Evolutionary conservation across 768 basidiomycete species (phyloP).

Genomic region (Rhizopogon vulgaris): DNA sequence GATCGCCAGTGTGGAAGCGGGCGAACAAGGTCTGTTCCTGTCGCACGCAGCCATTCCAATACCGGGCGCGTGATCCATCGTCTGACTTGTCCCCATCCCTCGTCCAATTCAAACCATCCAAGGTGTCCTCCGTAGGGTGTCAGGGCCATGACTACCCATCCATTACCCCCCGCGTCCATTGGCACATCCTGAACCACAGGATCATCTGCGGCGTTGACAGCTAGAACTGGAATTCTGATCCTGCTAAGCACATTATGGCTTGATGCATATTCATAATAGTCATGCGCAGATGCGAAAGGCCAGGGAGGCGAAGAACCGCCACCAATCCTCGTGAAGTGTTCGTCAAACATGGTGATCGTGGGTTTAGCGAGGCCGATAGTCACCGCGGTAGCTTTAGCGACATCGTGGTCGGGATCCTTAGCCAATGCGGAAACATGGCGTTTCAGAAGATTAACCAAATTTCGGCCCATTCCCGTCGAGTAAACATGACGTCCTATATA

Average conservation of each 20-base stretch:
- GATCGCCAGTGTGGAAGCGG: conserved; percentile 24
- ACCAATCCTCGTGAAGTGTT: conserved; percentile 57
- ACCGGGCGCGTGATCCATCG: conserved; percentile 72
- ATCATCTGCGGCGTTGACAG: conserved; percentile 72
- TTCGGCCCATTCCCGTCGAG: conserved; percentile 73
- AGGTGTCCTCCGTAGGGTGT: conserved; percentile 71
- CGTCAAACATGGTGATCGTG: conserved; percentile 53
- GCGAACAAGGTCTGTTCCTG: conserved; percentile 45
- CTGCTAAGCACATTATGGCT: conserved; percentile 54
- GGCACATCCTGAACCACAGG: conserved; percentile 66
- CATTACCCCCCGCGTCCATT: conserved; percentile 45
- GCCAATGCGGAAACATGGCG: conserved; percentile 44
- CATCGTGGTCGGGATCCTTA: conserved; percentile 43
- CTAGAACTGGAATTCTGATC: conserved; percentile 68
- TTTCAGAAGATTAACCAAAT: conserved; percentile 54
- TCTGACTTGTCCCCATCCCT: conserved; percentile 23
- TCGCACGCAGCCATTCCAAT: conserved; percentile 62
- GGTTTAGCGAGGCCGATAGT: conserved; percentile 45
- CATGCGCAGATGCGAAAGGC: conserved; percentile 38
- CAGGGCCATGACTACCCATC: conserved; percentile 51
- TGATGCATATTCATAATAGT: conserved; percentile 49
- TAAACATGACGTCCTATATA: conserved; percentile 62
- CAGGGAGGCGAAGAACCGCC: conserved; percentile 60
- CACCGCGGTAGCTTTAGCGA: conserved; percentile 42
- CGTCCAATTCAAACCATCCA: conserved; percentile 70